Evolutionary conservation across 371 early-diverging fungal genomes (phyloP).

Genomic region (Sporodiniella umbellata): DNA sequence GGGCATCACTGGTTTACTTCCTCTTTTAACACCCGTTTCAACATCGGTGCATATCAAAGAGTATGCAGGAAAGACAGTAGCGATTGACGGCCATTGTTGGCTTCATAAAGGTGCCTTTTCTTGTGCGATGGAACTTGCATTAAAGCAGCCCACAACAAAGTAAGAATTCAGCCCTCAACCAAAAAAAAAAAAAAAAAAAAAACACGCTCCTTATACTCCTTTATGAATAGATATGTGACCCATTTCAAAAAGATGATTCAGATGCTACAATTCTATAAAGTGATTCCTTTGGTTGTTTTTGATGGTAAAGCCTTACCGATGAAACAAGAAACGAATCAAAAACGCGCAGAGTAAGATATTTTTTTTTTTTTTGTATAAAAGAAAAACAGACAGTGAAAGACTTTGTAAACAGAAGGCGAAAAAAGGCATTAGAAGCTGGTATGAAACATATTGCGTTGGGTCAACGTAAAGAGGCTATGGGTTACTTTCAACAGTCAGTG

Average conservation of each 20-base stretch:
- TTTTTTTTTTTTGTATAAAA: background rate
- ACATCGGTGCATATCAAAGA: slow-evolving; percentile 61
- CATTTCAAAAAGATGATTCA: slow-evolving; percentile 73
- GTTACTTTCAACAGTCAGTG: slow-evolving; percentile 69
- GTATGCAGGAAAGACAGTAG: slow-evolving; percentile 72
- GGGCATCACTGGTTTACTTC: slow-evolving; percentile 88
- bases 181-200: too few relatives aligned
- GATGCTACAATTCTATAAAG: slow-evolving; percentile 64
- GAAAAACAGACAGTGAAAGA: too few relatives aligned
- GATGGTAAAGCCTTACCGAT: slow-evolving; percentile 93
- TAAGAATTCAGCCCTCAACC: too few relatives aligned
- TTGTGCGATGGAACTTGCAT: slow-evolving; percentile 75
- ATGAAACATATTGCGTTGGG: slow-evolving; percentile 45
- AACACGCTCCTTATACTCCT: too few relatives aligned
- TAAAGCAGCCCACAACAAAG: slow-evolving; percentile 60
- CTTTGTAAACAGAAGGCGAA: slow-evolving; percentile 61
- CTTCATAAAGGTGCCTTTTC: slow-evolving; percentile 84
- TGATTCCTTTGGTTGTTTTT: slow-evolving; percentile 92
- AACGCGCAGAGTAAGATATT: slow-evolving; percentile 52
- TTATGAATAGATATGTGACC: slow-evolving; percentile 60
- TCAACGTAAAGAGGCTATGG: slow-evolving; percentile 58
- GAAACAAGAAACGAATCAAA: slow-evolving; percentile 76
- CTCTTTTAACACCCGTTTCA: slow-evolving; percentile 69
- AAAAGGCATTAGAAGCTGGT: slow-evolving; percentile 52
- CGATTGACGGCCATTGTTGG: slow-evolving; percentile 94